Evolutionary conservation across 345 rosid genomes (phyloP), one percentile per base, ranked within the genome.

Genomic region (Rhodomyrtus tomentosa): DNA sequence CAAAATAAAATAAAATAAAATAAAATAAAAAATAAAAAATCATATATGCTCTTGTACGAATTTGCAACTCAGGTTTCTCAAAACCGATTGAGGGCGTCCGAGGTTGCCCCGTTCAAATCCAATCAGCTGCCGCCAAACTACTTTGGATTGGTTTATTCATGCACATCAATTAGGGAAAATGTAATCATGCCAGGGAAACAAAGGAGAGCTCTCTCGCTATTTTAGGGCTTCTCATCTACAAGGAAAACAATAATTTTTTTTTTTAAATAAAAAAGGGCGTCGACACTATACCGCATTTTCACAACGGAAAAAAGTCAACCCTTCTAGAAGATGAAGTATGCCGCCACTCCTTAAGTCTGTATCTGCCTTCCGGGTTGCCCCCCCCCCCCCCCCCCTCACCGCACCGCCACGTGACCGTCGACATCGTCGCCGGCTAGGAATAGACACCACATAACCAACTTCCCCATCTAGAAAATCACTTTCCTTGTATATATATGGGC

Each of bases 71-170:
- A 0, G 5, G 3, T 42, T 16, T 0, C 5, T 16, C 45, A 10
- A 32, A 7, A 68, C 32, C 7, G 3, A 11, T 8, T 0, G 1
- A 18, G 13, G 3, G 45, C 20, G 24, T 7, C 10, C 1, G 9
- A 53, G 10, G 3, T 21, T 3, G 7, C 10, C 10, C 55, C 25
- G 4, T 21, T 53, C 55, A 53, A 53, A 53, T 68, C 13, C 3
- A 0, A 36, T 68, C 13, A 2, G 4, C 18, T 36, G 25, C 7
- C 0, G 6, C 6, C 45, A 4, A 68, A 18, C 13, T 18, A 1
- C 5, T 68, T 1, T 16, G 11, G 13, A 0, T 68, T 32, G 42
- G 12, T 32, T 4, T 62, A 16, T 8, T 32, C 16, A 7, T 10
- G 24, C 21, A 14, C 6, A 29, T 13, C 5, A 15, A 5, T 7